phyloP scores from a whole-genome alignment of 176 grass and related monocot genomes.

The Panicum miliaceum region DNA sequence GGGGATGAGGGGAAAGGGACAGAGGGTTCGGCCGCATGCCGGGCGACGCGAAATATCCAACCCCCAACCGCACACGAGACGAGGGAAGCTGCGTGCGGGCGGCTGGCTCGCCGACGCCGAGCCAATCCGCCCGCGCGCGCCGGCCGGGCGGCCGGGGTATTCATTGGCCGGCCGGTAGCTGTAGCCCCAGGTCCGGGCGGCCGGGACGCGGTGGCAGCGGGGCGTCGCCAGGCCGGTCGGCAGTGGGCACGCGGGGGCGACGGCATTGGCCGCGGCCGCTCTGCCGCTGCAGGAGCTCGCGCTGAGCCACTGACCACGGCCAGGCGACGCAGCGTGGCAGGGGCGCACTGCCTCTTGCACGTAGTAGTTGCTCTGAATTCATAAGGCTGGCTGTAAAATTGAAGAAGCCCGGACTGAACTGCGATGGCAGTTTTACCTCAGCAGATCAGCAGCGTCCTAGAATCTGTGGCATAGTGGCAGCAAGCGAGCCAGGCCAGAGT shows the following conservation, averaged over 20 bases:
- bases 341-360: background rate
- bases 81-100: background rate
- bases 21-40: background rate
- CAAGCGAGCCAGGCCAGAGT: no score
- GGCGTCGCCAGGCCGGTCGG: background rate
- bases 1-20: no score
- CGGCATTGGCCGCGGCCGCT: background rate
- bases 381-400: background rate
- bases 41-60: background rate
- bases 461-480: no score
- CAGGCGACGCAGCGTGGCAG: background rate
- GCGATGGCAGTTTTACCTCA: background rate
- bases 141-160: background rate
- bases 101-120: background rate
- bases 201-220: background rate
- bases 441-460: background rate
- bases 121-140: no score
- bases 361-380: background rate
- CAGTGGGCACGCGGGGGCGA: background rate
- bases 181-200: no score
- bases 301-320: background rate
- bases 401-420: no score
- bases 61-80: background rate
- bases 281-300: background rate
- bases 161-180: slow-evolving; percentile 27